Percentiles rank a stretch among this genome's conserved stretches.
Conservation (phyloP, 495 filamentous ascomycete genomes). For the Aspergillus avenaceus region DNA sequence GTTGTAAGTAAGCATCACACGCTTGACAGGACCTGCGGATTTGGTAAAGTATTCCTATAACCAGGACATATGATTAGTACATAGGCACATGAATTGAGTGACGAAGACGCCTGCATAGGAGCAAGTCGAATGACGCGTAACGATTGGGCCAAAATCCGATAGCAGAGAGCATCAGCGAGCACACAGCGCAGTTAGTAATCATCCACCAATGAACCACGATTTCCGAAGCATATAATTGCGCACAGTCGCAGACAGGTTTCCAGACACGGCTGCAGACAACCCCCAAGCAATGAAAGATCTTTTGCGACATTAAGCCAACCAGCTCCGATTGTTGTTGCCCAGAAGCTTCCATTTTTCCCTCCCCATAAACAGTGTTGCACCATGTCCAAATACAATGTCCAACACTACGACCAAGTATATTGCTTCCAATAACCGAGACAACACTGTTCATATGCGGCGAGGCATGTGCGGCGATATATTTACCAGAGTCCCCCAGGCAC, state of each 20-base stretch:
- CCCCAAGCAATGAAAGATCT: neutral
- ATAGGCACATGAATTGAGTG: constrained; percentile 22
- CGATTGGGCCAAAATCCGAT: constrained; percentile 22
- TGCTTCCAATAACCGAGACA: neutral
- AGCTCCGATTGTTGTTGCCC: too few relatives aligned
- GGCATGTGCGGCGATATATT: neutral
- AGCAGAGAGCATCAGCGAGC: constrained; percentile 63
- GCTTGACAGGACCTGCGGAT: constrained; percentile 84
- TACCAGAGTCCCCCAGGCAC: constrained; percentile 6
- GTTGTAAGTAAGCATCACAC: constrained; percentile 83
- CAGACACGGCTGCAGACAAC: neutral
- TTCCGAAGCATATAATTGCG: neutral
- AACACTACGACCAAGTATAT: neutral
- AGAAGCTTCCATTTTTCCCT: neutral
- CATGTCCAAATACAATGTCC: neutral
- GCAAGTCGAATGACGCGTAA: constrained; percentile 26
- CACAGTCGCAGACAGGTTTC: neutral
- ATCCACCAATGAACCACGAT: neutral
- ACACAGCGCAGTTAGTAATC: constrained; percentile 57
- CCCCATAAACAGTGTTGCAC: neutral
- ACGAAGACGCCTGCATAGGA: constrained; percentile 13
- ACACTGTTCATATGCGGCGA: neutral
- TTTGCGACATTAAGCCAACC: too few relatives aligned
- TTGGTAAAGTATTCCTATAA: constrained; percentile 93
- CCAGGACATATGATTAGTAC: constrained; percentile 38